Percentiles rank a stretch among this genome's conserved stretches.
phyloP scores from a whole-genome alignment of 129 eudicot genomes.

The Pulicaria dysenterica region DNA sequence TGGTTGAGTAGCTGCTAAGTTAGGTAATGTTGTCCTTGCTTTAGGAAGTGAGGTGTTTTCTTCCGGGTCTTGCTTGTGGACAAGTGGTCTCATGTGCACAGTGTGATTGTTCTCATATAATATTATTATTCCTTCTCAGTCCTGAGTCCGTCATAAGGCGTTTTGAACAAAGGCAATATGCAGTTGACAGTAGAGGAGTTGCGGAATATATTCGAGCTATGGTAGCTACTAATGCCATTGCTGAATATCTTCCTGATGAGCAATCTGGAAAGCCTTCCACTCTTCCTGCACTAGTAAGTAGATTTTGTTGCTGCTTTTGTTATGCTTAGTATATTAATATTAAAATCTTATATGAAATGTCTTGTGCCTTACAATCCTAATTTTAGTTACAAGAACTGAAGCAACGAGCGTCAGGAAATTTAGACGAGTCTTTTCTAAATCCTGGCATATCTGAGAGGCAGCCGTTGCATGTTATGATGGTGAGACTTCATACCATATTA shows the following conservation, averaged over 20 bases:
- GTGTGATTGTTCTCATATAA: neutral
- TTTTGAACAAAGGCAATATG: slow-evolving; percentile 78
- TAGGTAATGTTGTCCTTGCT: too few species aligned
- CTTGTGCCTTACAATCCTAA: neutral
- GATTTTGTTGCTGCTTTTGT: neutral
- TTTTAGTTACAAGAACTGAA: slow-evolving; percentile 77
- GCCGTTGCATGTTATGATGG: slow-evolving; percentile 97
- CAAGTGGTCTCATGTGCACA: neutral
- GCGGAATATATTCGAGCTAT: slow-evolving; percentile 89
- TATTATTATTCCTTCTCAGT: slow-evolving; percentile 33
- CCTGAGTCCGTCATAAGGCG: slow-evolving; percentile 83
- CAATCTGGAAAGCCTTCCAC: slow-evolving; percentile 83
- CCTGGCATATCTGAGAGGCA: slow-evolving; percentile 95
- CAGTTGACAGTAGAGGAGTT: slow-evolving; percentile 89
- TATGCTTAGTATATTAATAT: neutral
- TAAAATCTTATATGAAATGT: neutral
- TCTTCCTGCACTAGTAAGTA: slow-evolving; percentile 74
- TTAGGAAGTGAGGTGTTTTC: neutral
- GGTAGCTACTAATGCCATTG: slow-evolving; percentile 75
- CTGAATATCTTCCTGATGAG: slow-evolving; percentile 88
- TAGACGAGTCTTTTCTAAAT: slow-evolving; percentile 65
- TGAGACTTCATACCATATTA: slow-evolving; percentile 38
- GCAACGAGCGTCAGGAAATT: slow-evolving; percentile 78
- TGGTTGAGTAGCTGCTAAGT: too few species aligned
- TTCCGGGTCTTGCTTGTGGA: neutral